Base-by-base conservation (phyloP, 305 asterid species). In the Rubia tinctorum region DNA sequence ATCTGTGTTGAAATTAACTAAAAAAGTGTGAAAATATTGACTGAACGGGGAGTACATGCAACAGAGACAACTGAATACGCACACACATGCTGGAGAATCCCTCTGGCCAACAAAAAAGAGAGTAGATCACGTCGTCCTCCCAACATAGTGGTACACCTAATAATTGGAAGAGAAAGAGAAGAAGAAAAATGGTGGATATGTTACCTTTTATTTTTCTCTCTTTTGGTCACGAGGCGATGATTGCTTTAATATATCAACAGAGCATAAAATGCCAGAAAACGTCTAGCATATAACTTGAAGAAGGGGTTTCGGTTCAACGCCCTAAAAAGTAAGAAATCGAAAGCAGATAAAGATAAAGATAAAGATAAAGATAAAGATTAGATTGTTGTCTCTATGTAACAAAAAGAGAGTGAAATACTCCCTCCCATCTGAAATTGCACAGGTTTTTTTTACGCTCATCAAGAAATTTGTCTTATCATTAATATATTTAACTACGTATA, bases 211-310 rank as follows among this genome's bases (percentile, higher is more conserved):
- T 53, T 53, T 17, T 53, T 17, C 23, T 49, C 9, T 5, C 8
- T 17, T 72, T 77, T 78, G 68, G 82, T 75, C 86, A 78, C 84
- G 77, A 80, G 82, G 53, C 64, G 70, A 75, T 69, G 79, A 78
- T 75, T 75, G 8, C 45, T 53, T 12, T 47, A 47, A 74, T 74
- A 39, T 45, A 14, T 30, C 59, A 65, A 75, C 81, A 77, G 44
- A 76, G 42, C 45, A 77, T 73, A 17, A 73, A 74, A 45, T 67
- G 74, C 67, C 69, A 78, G 59, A 73, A 73, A 78, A 75, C 64
- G 59, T 15, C n/a, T n/a, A n/a, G 12, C 18, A 63, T 6, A 63
- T 75, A 73, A 68, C 87, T 83, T 76, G 83, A 75, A 53, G 23
- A 17, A 53, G 59, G 59, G 59, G 59, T 53, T 53, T 53, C 17